Percentiles rank a stretch among this genome's conserved stretches.
These are phyloP conservation scores for Darksidea phi DNA, from an alignment of 495 filamentous ascomycete genomes.

Conservation along the genomic window DNA sequence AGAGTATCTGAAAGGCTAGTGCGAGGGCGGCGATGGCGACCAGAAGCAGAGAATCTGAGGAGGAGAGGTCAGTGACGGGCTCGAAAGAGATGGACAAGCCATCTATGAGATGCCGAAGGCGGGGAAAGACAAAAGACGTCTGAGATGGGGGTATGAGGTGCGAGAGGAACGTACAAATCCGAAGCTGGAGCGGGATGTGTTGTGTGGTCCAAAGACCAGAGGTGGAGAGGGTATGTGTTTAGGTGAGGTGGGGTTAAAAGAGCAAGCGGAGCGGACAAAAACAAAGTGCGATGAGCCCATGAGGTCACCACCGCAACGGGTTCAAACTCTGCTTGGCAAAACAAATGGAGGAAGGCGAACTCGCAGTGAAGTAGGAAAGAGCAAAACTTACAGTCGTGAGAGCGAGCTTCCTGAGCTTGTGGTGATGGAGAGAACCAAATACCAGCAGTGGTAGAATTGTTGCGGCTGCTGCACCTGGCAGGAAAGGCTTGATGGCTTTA, in stretches of 20 bases:
- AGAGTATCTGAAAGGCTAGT: neutral
- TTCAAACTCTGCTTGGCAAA: neutral
- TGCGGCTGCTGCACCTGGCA: neutral
- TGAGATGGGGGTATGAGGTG: neutral
- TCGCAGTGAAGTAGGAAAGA: neutral
- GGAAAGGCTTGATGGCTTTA: neutral
- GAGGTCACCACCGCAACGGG: neutral
- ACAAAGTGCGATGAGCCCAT: too few relatives aligned
- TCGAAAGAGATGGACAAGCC: neutral
- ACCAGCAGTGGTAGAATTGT: neutral
- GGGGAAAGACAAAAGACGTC: neutral
- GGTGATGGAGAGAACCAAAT: neutral
- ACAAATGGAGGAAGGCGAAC: neutral
- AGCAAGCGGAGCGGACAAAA: too few relatives aligned
- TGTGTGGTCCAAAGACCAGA: too few relatives aligned
- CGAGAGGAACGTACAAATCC: neutral
- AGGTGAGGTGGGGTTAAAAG: too few relatives aligned
- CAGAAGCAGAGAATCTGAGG: neutral
- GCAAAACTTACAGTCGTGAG: neutral
- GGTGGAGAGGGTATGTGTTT: too few relatives aligned
- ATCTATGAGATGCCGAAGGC: neutral
- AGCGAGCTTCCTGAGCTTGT: neutral
- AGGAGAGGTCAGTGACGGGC: neutral
- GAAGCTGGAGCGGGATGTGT: neutral
- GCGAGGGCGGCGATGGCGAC: neutral